phyloP scores from a whole-genome alignment of 129 eudicot species.

The Solidago caesia region DNA sequence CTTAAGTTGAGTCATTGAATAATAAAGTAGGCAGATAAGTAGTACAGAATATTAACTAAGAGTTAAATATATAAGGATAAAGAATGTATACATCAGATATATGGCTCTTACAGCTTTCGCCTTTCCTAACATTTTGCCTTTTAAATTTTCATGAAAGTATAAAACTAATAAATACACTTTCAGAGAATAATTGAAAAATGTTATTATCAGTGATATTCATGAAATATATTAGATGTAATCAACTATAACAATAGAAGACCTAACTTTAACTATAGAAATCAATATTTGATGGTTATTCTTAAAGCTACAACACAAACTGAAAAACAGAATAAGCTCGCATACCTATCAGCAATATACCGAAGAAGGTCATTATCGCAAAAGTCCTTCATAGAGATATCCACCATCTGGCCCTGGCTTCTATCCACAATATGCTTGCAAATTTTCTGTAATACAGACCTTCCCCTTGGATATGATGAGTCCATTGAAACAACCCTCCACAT shows the following conservation, averaged over 20 bases:
- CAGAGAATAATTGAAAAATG: too few species aligned
- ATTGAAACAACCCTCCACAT: not conserved
- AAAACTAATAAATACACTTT: too few species aligned
- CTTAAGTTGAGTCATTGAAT: not conserved
- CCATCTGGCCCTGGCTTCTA: conserved; percentile 5
- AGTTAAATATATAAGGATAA: not conserved
- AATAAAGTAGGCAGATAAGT: too few species aligned
- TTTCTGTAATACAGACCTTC: not conserved
- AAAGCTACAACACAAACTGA: not conserved
- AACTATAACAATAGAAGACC: too few species aligned
- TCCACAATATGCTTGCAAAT: not conserved
- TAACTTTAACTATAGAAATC: not conserved
- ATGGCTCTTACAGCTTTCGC: not conserved
- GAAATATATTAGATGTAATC: too few species aligned
- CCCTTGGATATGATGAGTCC: not conserved
- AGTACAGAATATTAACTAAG: not conserved
- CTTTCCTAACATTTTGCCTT: too few species aligned
- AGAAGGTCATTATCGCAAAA: not conserved
- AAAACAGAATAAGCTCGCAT: not conserved
- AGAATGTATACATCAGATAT: not conserved
- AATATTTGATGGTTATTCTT: not conserved
- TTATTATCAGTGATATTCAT: too few species aligned
- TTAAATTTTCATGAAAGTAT: too few species aligned
- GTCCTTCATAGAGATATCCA: not conserved
- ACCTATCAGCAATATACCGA: not conserved